phyloP scores from a whole-genome alignment of 2,329 filamentous ascomycete species.

The Arachnopeziza araneosa region DNA sequence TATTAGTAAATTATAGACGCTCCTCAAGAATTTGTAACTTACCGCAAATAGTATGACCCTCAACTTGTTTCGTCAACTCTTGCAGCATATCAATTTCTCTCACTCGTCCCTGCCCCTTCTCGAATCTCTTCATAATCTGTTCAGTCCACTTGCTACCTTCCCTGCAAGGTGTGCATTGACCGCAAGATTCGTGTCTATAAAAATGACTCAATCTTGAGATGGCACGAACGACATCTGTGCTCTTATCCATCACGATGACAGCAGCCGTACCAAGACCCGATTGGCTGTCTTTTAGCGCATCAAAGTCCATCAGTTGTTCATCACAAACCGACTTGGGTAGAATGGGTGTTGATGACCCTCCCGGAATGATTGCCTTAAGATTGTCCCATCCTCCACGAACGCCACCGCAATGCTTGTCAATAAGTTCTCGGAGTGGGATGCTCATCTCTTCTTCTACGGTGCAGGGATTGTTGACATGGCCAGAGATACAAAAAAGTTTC shows the following conservation, averaged over 20 bases:
- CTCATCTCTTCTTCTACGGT: slow-evolving; percentile 99
- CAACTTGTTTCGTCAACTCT: slow-evolving; percentile 98
- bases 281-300: slow-evolving; percentile 95
- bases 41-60: slow-evolving; percentile 98
- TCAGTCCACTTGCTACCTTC: slow-evolving; percentile 99
- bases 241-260: slow-evolving; percentile 99
- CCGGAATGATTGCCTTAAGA: slow-evolving; percentile 88
- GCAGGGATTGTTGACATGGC: slow-evolving; percentile 96
- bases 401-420: slow-evolving; percentile 97
- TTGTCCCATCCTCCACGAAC: slow-evolving; percentile 98
- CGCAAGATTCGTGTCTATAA: slow-evolving; percentile 97
- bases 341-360: slow-evolving; percentile 93
- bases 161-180: slow-evolving; percentile 98
- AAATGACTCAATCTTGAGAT: slow-evolving; percentile 92
- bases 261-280: slow-evolving; percentile 95
- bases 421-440: slow-evolving; percentile 90
- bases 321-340: slow-evolving; percentile 87
- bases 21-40: slow-evolving; percentile 36
- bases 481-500: slow-evolving; percentile 97
- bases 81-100: slow-evolving; percentile 99
- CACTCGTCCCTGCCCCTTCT: slow-evolving; percentile 80
- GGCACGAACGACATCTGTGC: slow-evolving; percentile 88
- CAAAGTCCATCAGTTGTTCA: slow-evolving; percentile 98
- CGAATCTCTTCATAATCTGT: slow-evolving; percentile 97
- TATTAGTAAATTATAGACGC: slow-evolving; percentile 8